Conservation (phyloP, 805 yeast genomes). For the Lachancea fermentati region DNA sequence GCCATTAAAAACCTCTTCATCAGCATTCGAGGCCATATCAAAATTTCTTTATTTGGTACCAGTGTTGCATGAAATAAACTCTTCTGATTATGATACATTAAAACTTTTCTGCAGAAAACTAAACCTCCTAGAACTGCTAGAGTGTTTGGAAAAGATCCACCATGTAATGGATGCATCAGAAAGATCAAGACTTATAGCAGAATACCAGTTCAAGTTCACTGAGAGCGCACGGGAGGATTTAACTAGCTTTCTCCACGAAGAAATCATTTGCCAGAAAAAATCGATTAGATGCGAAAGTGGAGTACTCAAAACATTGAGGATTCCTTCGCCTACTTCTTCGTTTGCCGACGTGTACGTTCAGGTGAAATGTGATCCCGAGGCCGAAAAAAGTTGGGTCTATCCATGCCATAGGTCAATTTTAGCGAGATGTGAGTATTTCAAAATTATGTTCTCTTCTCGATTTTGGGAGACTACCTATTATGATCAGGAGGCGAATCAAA, state of each 20-base stretch:
- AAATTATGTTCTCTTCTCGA: conserved; percentile 52
- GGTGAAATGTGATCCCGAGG: conserved; percentile 27
- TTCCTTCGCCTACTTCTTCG: conserved; percentile 6
- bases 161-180: conserved; percentile 28
- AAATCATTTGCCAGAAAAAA: conserved; percentile 13
- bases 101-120: conserved; percentile 32
- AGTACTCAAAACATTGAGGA: background rate
- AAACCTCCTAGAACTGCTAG: conserved; percentile 34
- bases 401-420: conserved; percentile 64
- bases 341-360: conserved; percentile 47
- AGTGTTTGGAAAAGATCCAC: conserved; percentile 30
- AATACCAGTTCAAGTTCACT: conserved; percentile 30
- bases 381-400: conserved; percentile 34
- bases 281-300: conserved; percentile 4
- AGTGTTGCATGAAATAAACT: conserved; percentile 35
- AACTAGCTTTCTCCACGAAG: conserved; percentile 19
- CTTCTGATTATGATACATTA: conserved; percentile 28
- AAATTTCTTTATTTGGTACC: conserved; percentile 36
- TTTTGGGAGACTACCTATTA: conserved; percentile 33
- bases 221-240: conserved; percentile 26
- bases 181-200: conserved; percentile 31
- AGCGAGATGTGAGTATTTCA: conserved; percentile 57
- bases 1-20: conserved; percentile 16
- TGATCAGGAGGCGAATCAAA: background rate
- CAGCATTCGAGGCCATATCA: conserved; percentile 23